Evolutionary conservation across 2,329 filamentous ascomycete genomes (phyloP).

Genomic region (Epichloe festucae): DNA sequence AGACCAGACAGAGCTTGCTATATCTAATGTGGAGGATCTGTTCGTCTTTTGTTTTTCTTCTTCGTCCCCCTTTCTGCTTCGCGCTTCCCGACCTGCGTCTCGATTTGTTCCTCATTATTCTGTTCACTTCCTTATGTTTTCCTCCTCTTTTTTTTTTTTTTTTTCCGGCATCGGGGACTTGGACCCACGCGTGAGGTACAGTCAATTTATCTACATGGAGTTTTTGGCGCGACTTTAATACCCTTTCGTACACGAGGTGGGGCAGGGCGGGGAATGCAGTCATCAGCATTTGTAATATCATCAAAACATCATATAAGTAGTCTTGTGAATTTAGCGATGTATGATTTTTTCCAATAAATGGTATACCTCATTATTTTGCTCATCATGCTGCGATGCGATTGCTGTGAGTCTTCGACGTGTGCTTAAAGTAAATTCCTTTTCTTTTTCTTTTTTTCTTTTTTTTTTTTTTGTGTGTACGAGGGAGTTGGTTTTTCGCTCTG

Average conservation of each 20-base stretch:
- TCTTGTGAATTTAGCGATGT: slow-evolving; percentile 1
- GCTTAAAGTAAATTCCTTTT: too few species aligned
- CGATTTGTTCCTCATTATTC: too few species aligned
- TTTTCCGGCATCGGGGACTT: not conserved
- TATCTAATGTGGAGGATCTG: not conserved
- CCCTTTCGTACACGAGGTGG: not conserved
- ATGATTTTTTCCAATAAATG: not conserved
- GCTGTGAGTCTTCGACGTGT: too few species aligned
- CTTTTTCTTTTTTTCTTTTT: too few species aligned
- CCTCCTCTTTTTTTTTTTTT: not conserved
- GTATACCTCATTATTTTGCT: too few species aligned
- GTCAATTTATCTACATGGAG: not conserved
- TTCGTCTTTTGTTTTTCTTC: not conserved
- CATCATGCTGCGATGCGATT: too few species aligned
- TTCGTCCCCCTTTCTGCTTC: not conserved
- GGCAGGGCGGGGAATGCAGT: not conserved
- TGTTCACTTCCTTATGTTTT: too few species aligned
- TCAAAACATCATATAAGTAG: not conserved
- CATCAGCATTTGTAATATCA: slow-evolving; percentile 3
- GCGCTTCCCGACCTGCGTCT: too few species aligned
- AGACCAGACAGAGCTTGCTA: not conserved
- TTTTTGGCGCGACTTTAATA: not conserved
- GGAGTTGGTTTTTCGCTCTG: too few species aligned
- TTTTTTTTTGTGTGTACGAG: too few species aligned
- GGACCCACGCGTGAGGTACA: not conserved